phyloP scores from a whole-genome alignment of 148 eudicot genomes.

The Dysphania ambrosioides region DNA sequence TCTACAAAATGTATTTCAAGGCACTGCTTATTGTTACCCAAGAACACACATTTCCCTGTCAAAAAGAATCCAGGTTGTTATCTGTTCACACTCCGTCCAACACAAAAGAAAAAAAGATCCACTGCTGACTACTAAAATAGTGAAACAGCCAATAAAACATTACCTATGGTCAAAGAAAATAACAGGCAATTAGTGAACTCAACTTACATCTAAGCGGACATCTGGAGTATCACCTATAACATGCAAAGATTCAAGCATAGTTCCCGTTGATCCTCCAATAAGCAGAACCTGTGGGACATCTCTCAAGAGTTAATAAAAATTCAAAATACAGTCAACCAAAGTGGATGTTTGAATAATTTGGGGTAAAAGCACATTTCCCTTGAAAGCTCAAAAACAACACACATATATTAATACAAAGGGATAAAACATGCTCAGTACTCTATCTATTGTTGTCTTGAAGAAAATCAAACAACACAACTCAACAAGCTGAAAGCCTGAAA shows the following conservation, averaged over 20 bases:
- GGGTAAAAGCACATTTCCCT: too few relatives aligned
- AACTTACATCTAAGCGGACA: conserved; percentile 66
- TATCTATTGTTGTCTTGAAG: too few relatives aligned
- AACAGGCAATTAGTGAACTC: conserved; percentile 13
- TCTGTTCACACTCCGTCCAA: neutral
- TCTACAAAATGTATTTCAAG: neutral
- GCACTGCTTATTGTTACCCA: neutral
- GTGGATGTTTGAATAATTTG: neutral
- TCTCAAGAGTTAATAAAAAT: conserved; percentile 1
- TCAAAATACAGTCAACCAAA: neutral
- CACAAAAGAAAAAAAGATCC: too few relatives aligned
- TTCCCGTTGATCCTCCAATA: conserved; percentile 98
- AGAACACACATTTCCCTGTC: neutral
- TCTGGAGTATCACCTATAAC: conserved; percentile 82
- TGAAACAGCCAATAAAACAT: neutral
- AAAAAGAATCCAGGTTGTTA: too few relatives aligned
- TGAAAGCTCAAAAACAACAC: too few relatives aligned
- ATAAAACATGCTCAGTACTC: too few relatives aligned
- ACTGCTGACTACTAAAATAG: too few relatives aligned
- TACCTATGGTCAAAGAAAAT: neutral
- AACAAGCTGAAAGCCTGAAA: neutral
- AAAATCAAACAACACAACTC: neutral
- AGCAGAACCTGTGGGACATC: conserved; percentile 67
- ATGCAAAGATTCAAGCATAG: conserved; percentile 92
- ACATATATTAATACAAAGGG: too few relatives aligned